Percentiles rank a stretch among this genome's conserved stretches.
phyloP scores from a whole-genome alignment of 306 rosid species.

The Rosa persica region DNA sequence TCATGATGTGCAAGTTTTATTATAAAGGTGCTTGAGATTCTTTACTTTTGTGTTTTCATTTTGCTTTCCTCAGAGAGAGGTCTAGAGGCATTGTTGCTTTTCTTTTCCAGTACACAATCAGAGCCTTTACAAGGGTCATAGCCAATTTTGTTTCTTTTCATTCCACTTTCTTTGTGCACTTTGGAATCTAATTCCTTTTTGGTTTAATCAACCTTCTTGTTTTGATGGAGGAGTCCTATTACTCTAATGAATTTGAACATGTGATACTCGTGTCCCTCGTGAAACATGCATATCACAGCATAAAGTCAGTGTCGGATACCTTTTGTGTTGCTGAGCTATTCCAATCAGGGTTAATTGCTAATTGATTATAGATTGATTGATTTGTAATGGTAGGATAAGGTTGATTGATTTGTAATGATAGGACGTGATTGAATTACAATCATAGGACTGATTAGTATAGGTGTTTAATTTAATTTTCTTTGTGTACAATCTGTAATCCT shows the following conservation, averaged over 20 bases:
- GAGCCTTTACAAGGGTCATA: background rate
- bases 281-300: background rate
- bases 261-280: background rate
- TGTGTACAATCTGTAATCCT: too few relatives aligned
- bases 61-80: constrained; percentile 33
- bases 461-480: too few relatives aligned
- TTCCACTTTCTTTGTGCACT: constrained; percentile 21
- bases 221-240: background rate
- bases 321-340: too few relatives aligned
- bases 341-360: too few relatives aligned
- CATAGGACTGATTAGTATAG: too few relatives aligned
- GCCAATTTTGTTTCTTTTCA: constrained; percentile 17
- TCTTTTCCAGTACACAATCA: constrained; percentile 46
- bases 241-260: background rate
- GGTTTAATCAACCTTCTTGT: background rate
- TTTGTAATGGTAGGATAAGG: too few relatives aligned
- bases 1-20: constrained; percentile 7
- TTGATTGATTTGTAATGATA: too few relatives aligned
- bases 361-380: too few relatives aligned
- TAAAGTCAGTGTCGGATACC: background rate
- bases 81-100: constrained; percentile 22
- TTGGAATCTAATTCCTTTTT: constrained; percentile 3
- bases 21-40: constrained; percentile 7
- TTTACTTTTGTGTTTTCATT: constrained; percentile 16
- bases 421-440: too few relatives aligned